These are phyloP conservation scores for Schizosaccharomyces lindneri DNA, from an alignment of 805 yeast species.

Conservation along the genomic window DNA sequence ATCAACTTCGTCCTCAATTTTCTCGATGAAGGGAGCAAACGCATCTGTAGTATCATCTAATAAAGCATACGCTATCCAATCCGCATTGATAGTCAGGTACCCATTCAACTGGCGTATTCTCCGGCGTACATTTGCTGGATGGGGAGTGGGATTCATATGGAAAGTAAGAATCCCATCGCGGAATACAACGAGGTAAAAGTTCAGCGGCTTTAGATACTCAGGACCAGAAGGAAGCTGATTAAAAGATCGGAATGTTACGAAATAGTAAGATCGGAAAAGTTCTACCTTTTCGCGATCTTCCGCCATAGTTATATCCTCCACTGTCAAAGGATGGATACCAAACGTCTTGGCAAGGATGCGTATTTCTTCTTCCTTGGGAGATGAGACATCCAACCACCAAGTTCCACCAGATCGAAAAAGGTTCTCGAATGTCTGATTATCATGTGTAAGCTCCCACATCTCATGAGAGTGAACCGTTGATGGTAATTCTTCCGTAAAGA, in stretches of 20 bases:
- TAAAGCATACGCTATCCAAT: conserved; percentile 91
- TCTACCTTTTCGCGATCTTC: conserved; percentile 93
- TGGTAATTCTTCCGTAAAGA: background rate
- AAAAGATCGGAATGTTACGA: conserved; percentile 69
- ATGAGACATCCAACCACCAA: conserved; percentile 80
- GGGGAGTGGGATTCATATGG: conserved; percentile 87
- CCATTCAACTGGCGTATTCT: conserved; percentile 72
- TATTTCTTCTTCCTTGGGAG: conserved; percentile 94
- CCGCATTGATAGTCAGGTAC: conserved; percentile 70
- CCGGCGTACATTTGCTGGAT: conserved; percentile 83
- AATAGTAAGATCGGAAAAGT: conserved; percentile 67
- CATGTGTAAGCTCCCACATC: conserved; percentile 4
- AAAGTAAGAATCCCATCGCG: conserved; percentile 76
- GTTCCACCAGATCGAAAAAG: conserved; percentile 25
- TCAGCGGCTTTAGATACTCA: conserved; percentile 41
- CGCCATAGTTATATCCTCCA: conserved; percentile 81
- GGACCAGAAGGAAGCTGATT: conserved; percentile 25
- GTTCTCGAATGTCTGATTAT: conserved; percentile 3
- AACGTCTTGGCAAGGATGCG: conserved; percentile 71
- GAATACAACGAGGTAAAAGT: conserved; percentile 81
- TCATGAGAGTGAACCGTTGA: conserved; percentile 2
- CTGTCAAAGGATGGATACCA: conserved; percentile 86
- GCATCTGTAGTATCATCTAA: conserved; percentile 95
- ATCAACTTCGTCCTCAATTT: conserved; percentile 84
- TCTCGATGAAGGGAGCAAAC: conserved; percentile 85